Percentiles rank a stretch among this genome's conserved stretches.
Conservation (phyloP, 2,329 filamentous ascomycete genomes). For the Alternaria alternata region DNA sequence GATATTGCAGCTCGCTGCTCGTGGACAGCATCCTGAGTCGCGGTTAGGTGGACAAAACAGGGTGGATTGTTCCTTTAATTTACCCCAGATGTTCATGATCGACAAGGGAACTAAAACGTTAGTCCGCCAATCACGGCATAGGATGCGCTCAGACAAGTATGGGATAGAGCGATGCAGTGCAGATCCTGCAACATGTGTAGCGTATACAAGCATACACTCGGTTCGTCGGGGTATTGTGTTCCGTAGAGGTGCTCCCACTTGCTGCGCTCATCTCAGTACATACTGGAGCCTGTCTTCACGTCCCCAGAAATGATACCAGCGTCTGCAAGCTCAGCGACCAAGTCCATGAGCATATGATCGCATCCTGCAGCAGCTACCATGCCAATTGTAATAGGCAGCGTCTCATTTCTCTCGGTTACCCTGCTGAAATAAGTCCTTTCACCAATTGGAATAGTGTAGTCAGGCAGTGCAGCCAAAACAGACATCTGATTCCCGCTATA, state of each 20-base stretch:
- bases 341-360: conserved; percentile 23
- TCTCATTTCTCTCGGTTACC: conserved; percentile 17
- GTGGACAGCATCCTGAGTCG: neutral
- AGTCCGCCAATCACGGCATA: conserved; percentile 24
- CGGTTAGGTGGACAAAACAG: conserved; percentile 3
- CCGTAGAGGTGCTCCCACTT: neutral
- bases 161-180: neutral
- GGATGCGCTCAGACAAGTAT: neutral
- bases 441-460: conserved; percentile 20
- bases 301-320: conserved; percentile 11
- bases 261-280: conserved; percentile 1
- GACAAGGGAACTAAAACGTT: conserved; percentile 1
- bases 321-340: conserved; percentile 18
- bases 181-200: neutral
- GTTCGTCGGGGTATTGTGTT: neutral
- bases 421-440: conserved; percentile 14
- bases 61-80: conserved; percentile 21
- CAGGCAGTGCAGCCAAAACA: conserved; percentile 16
- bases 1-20: neutral
- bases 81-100: conserved; percentile 18
- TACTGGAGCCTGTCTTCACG: conserved; percentile 18
- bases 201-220: neutral
- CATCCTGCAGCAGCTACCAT: conserved; percentile 20
- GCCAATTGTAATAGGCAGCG: conserved; percentile 22
- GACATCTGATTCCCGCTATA: conserved; percentile 14